Conservation (phyloP, 768 basidiomycete species). For the Tremella mesenterica region DNA sequence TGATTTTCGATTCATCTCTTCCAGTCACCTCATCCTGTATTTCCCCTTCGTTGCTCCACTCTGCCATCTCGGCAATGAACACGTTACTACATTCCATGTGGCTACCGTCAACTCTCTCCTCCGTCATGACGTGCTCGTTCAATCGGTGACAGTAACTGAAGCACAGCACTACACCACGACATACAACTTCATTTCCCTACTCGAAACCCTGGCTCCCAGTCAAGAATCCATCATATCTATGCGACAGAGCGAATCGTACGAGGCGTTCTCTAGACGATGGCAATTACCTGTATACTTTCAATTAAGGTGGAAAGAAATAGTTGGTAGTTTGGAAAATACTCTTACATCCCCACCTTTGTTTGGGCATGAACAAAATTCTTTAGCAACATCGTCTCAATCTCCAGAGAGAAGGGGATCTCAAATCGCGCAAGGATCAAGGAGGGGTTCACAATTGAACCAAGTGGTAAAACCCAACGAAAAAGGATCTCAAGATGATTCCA, state of each 20-base stretch:
- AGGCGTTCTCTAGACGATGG: slow-evolving; percentile 74
- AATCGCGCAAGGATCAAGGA: too few relatives aligned
- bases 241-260: slow-evolving; percentile 62
- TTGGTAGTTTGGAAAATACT: slow-evolving; percentile 62
- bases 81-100: too few relatives aligned
- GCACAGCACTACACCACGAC: slow-evolving; percentile 73
- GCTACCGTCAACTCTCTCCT: too few relatives aligned
- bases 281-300: slow-evolving; percentile 96
- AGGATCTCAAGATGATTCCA: too few relatives aligned
- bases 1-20: too few relatives aligned
- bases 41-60: too few relatives aligned
- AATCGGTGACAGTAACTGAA: too few relatives aligned
- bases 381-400: slow-evolving; percentile 3
- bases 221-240: slow-evolving; percentile 60
- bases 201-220: slow-evolving; percentile 77
- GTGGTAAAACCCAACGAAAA: too few relatives aligned
- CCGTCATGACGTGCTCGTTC: background rate
- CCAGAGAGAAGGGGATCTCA: too few relatives aligned
- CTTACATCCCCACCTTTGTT: slow-evolving; percentile 44
- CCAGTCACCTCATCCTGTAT: too few relatives aligned
- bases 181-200: slow-evolving; percentile 66
- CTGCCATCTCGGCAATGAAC: too few relatives aligned
- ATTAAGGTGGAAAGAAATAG: slow-evolving; percentile 90
- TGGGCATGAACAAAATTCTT: background rate
- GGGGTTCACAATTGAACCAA: too few relatives aligned